These are phyloP conservation scores for Plectranthus barbatus DNA, from an alignment of 257 asterid genomes.

Conservation along the genomic window DNA sequence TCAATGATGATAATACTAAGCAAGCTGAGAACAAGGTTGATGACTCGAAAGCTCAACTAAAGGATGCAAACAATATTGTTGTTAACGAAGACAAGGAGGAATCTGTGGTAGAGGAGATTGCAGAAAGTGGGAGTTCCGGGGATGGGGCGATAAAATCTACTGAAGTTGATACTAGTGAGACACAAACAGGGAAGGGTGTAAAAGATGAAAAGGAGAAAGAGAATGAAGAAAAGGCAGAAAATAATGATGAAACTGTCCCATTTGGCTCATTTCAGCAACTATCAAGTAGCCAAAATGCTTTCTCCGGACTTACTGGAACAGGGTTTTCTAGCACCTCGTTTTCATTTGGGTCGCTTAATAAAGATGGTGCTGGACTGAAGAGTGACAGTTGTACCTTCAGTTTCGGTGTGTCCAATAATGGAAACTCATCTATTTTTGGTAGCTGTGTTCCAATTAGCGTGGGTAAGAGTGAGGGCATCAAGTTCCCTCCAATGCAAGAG, in stretches of 20 bases:
- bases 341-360: constrained; percentile 62
- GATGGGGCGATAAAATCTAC: constrained; percentile 24
- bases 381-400: constrained; percentile 29
- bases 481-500: constrained; percentile 49
- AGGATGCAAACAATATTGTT: constrained; percentile 15
- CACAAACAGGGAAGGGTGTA: constrained; percentile 19
- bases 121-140: constrained; percentile 18
- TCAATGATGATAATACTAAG: too few species aligned
- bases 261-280: constrained; percentile 75
- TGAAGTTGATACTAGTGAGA: constrained; percentile 22
- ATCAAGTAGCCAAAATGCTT: constrained; percentile 80
- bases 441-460: constrained; percentile 22
- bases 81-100: constrained; percentile 3
- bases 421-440: constrained; percentile 40
- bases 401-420: constrained; percentile 40
- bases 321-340: constrained; percentile 71
- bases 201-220: constrained; percentile 29
- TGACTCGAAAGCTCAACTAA: too few species aligned
- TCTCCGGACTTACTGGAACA: constrained; percentile 78
- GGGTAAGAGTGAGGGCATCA: constrained; percentile 34
- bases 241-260: constrained; percentile 39
- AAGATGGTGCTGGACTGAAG: constrained; percentile 44
- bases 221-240: constrained; percentile 26
- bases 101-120: constrained; percentile 23
- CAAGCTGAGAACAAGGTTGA: too few species aligned